Evolutionary conservation across 116 monocot species (phyloP), one percentile per base, ranked within the genome.

Genomic region (Iris pallida): DNA sequence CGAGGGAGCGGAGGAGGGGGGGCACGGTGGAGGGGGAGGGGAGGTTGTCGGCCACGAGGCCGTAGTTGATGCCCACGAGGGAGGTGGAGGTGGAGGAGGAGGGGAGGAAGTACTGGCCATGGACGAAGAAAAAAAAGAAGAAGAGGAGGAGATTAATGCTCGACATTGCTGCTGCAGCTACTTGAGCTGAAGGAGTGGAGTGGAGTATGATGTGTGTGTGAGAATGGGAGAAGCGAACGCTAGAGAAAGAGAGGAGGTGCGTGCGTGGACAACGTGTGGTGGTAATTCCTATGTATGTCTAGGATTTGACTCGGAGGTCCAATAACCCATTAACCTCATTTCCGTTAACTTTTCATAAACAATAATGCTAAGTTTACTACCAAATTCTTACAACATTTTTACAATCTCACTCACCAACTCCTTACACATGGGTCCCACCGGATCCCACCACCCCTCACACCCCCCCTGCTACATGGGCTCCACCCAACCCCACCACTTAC

Each of bases 61-160:
- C 75, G 58, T 75, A 75, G 67, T 75, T 75, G 52, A 75, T 53
- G 60, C 75, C 75, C 42, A 75, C 61, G 12, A 75, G 53, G 59
- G 75, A 75, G 52, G 75, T 42, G 52, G 75, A 75, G 45, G 75
- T 75, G 60, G 63, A 59, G 51, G 20, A 59, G 16, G 59, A 20
- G 14, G 60, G 42, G 12, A 20, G 59, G 20, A 42, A 48, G 68
- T 8, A 42, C 7, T 14, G 51, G 63, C 42, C 18, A 42, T 42
- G 72, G 53, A 42, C 3, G 6, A 30, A 5, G 72, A 42, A 46
- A 62, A 16, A 18, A 58, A n/a, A 10, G 43, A 61, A 41, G 61
- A 42, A 41, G 18, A 19, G 59, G 16, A 17, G 16, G 59, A 19
- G 18, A 59, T 59, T 51, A 13, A 13, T 7, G 49, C 2, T 4